Conservation (phyloP, 2,329 filamentous ascomycete species). For the Diplodia intermedia region DNA sequence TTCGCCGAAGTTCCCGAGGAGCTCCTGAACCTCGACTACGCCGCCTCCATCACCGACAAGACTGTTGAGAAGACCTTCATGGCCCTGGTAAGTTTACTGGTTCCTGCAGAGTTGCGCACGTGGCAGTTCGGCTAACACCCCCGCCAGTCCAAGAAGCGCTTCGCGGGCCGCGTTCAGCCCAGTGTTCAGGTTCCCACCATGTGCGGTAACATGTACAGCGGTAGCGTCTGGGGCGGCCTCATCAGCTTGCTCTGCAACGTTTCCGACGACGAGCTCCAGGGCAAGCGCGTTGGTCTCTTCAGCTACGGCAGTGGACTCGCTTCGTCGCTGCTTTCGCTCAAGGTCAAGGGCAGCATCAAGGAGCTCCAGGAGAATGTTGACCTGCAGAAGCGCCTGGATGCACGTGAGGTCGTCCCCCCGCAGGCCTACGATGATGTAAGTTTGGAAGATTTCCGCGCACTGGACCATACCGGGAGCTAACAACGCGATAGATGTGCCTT, state of each 20-base stretch:
- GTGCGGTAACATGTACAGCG: slow-evolving; percentile 64
- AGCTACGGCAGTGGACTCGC: slow-evolving; percentile 61
- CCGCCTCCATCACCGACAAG: slow-evolving; percentile 59
- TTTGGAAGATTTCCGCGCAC: not conserved
- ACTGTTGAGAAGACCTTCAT: slow-evolving; percentile 62
- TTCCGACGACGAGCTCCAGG: slow-evolving; percentile 53
- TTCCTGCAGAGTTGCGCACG: not conserved
- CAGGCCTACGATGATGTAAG: slow-evolving; percentile 57
- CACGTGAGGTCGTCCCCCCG: slow-evolving; percentile 54
- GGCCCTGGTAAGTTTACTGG: slow-evolving; percentile 43
- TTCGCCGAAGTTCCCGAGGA: slow-evolving; percentile 59
- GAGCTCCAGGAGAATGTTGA: slow-evolving; percentile 57
- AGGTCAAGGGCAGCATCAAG: slow-evolving; percentile 55
- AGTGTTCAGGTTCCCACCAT: slow-evolving; percentile 58
- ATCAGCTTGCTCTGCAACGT: slow-evolving; percentile 57
- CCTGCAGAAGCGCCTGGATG: slow-evolving; percentile 55
- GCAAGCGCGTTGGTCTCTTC: slow-evolving; percentile 60
- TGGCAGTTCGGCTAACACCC: slow-evolving; percentile 2
- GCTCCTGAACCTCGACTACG: slow-evolving; percentile 55
- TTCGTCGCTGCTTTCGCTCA: slow-evolving; percentile 59
- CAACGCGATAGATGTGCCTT: slow-evolving; percentile 55
- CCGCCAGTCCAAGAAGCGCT: slow-evolving; percentile 57
- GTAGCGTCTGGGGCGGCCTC: slow-evolving; percentile 59
- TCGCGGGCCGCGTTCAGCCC: slow-evolving; percentile 57
- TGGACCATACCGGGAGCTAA: slow-evolving; percentile 37